Evolutionary conservation across 2,329 filamentous ascomycete species (phyloP).

Genomic region (Fusarium illudens): DNA sequence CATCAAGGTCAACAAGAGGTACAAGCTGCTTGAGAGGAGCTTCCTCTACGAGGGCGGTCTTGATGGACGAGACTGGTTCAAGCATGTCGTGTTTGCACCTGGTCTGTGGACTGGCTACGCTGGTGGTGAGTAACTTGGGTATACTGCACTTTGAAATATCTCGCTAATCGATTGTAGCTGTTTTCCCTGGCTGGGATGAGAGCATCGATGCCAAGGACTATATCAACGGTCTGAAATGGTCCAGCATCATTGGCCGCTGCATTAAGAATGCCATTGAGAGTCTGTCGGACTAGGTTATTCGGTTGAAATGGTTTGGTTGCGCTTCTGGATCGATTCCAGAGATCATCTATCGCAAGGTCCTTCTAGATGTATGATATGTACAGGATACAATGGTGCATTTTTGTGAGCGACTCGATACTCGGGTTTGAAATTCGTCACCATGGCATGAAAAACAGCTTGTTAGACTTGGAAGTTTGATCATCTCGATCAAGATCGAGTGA

Average conservation of each 20-base stretch:
- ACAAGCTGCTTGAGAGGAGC: slow-evolving; percentile 82
- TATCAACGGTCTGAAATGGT: slow-evolving; percentile 66
- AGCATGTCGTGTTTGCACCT: slow-evolving; percentile 93
- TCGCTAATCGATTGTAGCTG: slow-evolving; percentile 51
- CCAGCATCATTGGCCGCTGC: slow-evolving; percentile 63
- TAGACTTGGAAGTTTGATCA: not conserved
- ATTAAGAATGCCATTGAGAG: slow-evolving; percentile 57
- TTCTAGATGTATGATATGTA: not conserved
- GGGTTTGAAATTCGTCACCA: not conserved
- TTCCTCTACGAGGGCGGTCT: slow-evolving; percentile 81
- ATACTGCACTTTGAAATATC: too few species aligned
- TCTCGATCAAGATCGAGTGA: not conserved
- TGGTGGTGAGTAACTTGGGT: slow-evolving; percentile 63
- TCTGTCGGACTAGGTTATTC: slow-evolving; percentile 30
- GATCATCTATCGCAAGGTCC: not conserved
- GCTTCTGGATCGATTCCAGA: not conserved
- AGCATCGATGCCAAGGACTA: slow-evolving; percentile 69
- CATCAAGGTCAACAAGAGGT: slow-evolving; percentile 76
- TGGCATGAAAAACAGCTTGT: not conserved
- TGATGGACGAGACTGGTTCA: slow-evolving; percentile 87
- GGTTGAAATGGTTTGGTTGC: not conserved
- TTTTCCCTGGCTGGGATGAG: slow-evolving; percentile 70
- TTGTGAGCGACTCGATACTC: not conserved
- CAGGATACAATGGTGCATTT: not conserved
- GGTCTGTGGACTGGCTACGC: slow-evolving; percentile 92